phyloP scores from a whole-genome alignment of 306 rosid species.

The Cicer arietinum region DNA sequence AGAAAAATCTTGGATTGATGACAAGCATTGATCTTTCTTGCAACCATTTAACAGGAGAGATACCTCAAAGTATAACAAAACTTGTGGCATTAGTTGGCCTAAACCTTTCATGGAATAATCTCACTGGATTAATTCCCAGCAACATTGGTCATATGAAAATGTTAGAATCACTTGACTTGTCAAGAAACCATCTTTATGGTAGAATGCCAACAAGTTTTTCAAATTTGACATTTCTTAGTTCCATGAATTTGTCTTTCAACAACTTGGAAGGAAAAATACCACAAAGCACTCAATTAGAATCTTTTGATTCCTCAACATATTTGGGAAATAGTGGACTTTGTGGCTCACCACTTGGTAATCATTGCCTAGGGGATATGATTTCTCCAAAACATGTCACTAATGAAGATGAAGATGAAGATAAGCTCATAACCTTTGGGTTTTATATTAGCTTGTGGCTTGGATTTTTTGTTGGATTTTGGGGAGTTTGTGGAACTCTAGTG shows the following conservation, averaged over 20 bases:
- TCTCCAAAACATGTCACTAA: neutral
- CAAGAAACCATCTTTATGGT: slow-evolving; percentile 33
- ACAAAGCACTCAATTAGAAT: neutral
- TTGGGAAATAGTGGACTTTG: slow-evolving; percentile 42
- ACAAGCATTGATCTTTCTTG: neutral
- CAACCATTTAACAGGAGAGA: slow-evolving; percentile 47
- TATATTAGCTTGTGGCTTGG: slow-evolving; percentile 13
- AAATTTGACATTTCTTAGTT: neutral
- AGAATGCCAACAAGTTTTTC: slow-evolving; percentile 18
- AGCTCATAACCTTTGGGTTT: slow-evolving; percentile 29
- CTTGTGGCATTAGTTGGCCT: slow-evolving; percentile 39
- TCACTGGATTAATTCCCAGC: slow-evolving; percentile 43
- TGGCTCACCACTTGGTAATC: slow-evolving; percentile 35
- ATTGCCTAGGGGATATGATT: slow-evolving; percentile 1
- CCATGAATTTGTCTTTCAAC: slow-evolving; percentile 22
- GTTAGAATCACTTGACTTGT: slow-evolving; percentile 48
- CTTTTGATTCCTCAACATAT: slow-evolving; percentile 29
- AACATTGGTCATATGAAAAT: slow-evolving; percentile 37
- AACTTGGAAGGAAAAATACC: slow-evolving; percentile 23
- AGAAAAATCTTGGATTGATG: slow-evolving; percentile 12
- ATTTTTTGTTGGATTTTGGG: slow-evolving; percentile 36
- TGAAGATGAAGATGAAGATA: slow-evolving; percentile 5
- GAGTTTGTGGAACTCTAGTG: neutral
- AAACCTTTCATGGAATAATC: slow-evolving; percentile 46
- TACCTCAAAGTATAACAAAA: slow-evolving; percentile 34